phyloP scores from a whole-genome alignment of 805 yeast genomes.

The Ogataea allantospora region DNA sequence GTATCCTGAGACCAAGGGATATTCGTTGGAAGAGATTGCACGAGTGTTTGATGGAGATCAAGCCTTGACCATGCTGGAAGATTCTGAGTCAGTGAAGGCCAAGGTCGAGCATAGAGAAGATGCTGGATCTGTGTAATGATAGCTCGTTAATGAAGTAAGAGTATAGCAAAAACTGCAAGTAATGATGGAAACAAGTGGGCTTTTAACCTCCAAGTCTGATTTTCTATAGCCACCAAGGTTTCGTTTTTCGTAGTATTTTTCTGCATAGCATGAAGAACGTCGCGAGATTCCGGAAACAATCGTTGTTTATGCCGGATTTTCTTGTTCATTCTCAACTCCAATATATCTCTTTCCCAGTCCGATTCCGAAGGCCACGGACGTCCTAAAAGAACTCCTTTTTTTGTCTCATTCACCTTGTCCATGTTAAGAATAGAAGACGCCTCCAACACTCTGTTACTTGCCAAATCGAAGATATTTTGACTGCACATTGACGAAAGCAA shows the following conservation, averaged over 20 bases:
- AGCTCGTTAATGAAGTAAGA: background rate
- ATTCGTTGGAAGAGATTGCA: slow-evolving; percentile 40
- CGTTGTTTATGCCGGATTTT: slow-evolving; percentile 3
- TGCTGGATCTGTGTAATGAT: slow-evolving; percentile 1
- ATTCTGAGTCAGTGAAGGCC: slow-evolving; percentile 10
- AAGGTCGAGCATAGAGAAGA: slow-evolving; percentile 15
- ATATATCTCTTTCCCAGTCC: slow-evolving; percentile 23
- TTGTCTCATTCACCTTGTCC: slow-evolving; percentile 8
- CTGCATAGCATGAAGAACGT: no score
- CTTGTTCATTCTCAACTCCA: slow-evolving; percentile 8
- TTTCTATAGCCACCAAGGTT: slow-evolving; percentile 1
- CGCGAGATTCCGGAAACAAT: slow-evolving; percentile 3
- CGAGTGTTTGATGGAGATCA: slow-evolving; percentile 41
- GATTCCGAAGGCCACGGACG: slow-evolving; percentile 22
- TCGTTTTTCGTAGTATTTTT: background rate
- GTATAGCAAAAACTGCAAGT: background rate
- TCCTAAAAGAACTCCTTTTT: slow-evolving; percentile 5
- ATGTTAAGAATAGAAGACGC: slow-evolving; percentile 2
- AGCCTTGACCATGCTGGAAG: slow-evolving; percentile 5
- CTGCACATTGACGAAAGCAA: slow-evolving; percentile 20
- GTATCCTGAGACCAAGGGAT: slow-evolving; percentile 49
- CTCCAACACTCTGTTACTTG: slow-evolving; percentile 10
- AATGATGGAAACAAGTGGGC: background rate
- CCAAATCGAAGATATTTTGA: slow-evolving; percentile 19
- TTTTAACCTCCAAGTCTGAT: background rate